Conservation (phyloP, 345 rosid genomes). For the Lepidium didymum region DNA sequence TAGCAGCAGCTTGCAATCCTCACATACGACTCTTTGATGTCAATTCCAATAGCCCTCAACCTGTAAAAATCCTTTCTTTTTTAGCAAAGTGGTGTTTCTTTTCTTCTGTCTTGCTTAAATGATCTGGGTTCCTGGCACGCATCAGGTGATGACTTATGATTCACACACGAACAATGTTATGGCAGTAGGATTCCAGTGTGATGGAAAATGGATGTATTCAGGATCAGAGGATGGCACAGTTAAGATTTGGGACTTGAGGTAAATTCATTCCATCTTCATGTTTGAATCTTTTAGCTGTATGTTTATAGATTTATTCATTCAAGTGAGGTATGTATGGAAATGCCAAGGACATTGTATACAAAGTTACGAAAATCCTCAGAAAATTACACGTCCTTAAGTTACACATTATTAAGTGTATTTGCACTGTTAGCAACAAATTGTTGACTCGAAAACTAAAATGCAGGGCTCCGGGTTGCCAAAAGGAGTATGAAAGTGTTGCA, state of each 20-base stretch:
- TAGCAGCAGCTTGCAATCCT: conserved; percentile 96
- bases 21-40: conserved; percentile 84
- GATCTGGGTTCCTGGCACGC: not conserved
- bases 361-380: not conserved
- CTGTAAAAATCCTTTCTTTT: conserved; percentile 33
- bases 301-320: not conserved
- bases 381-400: not conserved
- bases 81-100: not conserved
- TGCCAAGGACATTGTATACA: not conserved
- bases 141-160: conserved; percentile 83
- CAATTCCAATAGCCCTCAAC: conserved; percentile 68
- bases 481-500: conserved; percentile 94
- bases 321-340: not conserved
- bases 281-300: not conserved
- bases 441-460: conserved; percentile 16
- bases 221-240: conserved; percentile 99
- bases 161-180: conserved; percentile 92
- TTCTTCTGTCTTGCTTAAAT: not conserved
- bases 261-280: not conserved
- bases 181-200: conserved; percentile 98
- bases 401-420: conserved; percentile 1
- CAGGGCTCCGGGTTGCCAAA: conserved; percentile 96
- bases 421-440: not conserved
- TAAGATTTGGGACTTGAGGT: conserved; percentile 97
- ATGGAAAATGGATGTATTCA: conserved; percentile 99